Percentiles rank a stretch among this genome's conserved stretches.
Evolutionary conservation across 805 yeast species (phyloP).

Genomic region (Saturnispora sanitii): DNA sequence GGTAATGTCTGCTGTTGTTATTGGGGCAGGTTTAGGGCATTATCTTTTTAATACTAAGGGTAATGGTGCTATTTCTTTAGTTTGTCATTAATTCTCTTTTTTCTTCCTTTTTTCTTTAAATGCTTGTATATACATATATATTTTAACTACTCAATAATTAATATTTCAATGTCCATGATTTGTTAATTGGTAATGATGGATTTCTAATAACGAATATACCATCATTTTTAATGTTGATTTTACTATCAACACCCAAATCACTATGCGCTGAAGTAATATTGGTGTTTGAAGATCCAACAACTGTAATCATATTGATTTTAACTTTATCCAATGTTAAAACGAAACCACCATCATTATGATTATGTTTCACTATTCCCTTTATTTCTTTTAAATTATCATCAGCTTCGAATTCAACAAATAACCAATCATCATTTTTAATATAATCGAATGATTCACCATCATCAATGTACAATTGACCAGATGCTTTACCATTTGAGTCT

Average conservation of each 20-base stretch:
- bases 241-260: conserved; percentile 1
- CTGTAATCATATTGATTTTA: conserved; percentile 44
- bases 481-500: conserved; percentile 33
- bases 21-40: conserved; percentile 33
- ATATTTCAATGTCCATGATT: conserved; percentile 34
- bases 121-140: background rate
- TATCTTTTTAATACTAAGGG: conserved; percentile 21
- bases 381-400: conserved; percentile 27
- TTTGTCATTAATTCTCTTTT: conserved; percentile 26
- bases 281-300: conserved; percentile 30
- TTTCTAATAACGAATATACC: conserved; percentile 34
- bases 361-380: conserved; percentile 17
- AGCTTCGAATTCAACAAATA: conserved; percentile 34
- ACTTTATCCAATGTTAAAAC: conserved; percentile 26
- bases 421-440: conserved; percentile 35
- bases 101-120: too few relatives aligned
- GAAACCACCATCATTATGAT: conserved; percentile 18
- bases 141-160: background rate
- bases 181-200: conserved; percentile 38
- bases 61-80: conserved; percentile 15
- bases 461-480: conserved; percentile 58
- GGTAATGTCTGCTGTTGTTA: conserved; percentile 35
- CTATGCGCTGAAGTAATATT: background rate
- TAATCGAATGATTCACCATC: conserved; percentile 72
- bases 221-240: conserved; percentile 11